Conservation (phyloP, 1,139 yeast species). For the Candida glucosophila region DNA sequence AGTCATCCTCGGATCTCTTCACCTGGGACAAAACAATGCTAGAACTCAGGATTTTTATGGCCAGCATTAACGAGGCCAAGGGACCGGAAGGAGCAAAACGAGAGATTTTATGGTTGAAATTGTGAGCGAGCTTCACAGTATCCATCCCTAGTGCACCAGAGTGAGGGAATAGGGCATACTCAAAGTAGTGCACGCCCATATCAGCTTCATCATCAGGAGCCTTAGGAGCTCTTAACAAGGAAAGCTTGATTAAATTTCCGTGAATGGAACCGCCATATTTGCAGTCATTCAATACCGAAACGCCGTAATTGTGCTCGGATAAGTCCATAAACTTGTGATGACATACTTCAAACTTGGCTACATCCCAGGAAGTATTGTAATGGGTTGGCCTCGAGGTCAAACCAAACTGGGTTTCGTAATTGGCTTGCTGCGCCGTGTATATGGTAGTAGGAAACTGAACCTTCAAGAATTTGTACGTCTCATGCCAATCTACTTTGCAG, state of each 20-base stretch:
- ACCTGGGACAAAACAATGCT: conserved; percentile 62
- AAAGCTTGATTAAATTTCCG: conserved; percentile 79
- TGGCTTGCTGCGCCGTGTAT: conserved; percentile 58
- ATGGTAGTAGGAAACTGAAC: conserved; percentile 92
- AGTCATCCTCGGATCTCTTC: conserved; percentile 85
- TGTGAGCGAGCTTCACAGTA: conserved; percentile 68
- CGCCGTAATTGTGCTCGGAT: conserved; percentile 81
- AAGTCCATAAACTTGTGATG: conserved; percentile 91
- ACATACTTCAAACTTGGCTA: conserved; percentile 92
- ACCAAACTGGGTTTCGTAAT: conserved; percentile 92
- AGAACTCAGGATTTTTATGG: conserved; percentile 21
- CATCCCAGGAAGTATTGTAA: conserved; percentile 91
- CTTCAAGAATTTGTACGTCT: conserved; percentile 78
- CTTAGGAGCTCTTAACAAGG: conserved; percentile 77
- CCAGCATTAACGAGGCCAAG: conserved; percentile 12
- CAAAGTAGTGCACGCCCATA: conserved; percentile 80
- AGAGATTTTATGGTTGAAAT: conserved; percentile 57
- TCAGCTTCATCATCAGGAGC: conserved; percentile 91
- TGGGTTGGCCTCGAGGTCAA: conserved; percentile 87
- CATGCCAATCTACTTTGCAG: conserved; percentile 78
- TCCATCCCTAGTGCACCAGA: conserved; percentile 51
- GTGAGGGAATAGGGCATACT: conserved; percentile 83
- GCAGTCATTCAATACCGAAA: conserved; percentile 72
- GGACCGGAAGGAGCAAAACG: conserved; percentile 13
- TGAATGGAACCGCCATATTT: conserved; percentile 91